Evolutionary conservation across 2,329 filamentous ascomycete species (phyloP), one percentile per base, ranked within the genome.

Genomic region (Diaporthe ilicicola): DNA sequence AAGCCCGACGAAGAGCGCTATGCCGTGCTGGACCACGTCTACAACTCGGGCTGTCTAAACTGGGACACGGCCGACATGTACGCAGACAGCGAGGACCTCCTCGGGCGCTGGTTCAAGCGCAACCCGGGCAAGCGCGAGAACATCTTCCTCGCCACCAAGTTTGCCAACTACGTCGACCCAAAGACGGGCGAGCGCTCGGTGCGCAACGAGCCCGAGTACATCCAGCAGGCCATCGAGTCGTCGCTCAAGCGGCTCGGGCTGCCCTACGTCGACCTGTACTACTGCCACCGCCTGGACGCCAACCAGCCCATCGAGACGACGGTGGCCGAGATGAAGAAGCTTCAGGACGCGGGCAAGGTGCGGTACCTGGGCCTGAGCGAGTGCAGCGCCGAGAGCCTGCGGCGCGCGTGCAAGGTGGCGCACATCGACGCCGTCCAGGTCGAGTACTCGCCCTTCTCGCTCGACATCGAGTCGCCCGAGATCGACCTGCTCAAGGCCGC

Each of bases 101-200:
- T 88, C 4, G 84, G 84, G 0, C 82, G 81, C 74, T 88, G 86
- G 84, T 84, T 88, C 74, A 78, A 81, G 61, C 77, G 79, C 22
- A 83, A 72, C 51, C 70, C 81, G 2, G 81, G 79, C 8, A 83
- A 84, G 61, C 79, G 84, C 0, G 74, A 84, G 24, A 76, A 87
- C 55, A 84, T 89, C 72, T 87, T 89, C 75, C 78, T 89, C 1
- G 84, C 84, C 1, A 86, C 85, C 15, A 89, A 89, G 72, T 88
- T 87, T 72, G 86, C 79, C 19, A 73, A 70, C 71, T 79, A 78
- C 61, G 74, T 76, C 37, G 76, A 76, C 53, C 75, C 74, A 1
- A 71, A 74, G 22, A 67, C 62, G 4, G 53, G 51, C 12, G 12
- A n/a, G n/a, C 42, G 22, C 50, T 74, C 67, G 32, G 51, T 82